A percentile compares a stretch with the other conserved stretches of the same genome.
These are phyloP conservation scores for Arabis alpina DNA, from an alignment of 345 rosid species.

Conservation along the genomic window DNA sequence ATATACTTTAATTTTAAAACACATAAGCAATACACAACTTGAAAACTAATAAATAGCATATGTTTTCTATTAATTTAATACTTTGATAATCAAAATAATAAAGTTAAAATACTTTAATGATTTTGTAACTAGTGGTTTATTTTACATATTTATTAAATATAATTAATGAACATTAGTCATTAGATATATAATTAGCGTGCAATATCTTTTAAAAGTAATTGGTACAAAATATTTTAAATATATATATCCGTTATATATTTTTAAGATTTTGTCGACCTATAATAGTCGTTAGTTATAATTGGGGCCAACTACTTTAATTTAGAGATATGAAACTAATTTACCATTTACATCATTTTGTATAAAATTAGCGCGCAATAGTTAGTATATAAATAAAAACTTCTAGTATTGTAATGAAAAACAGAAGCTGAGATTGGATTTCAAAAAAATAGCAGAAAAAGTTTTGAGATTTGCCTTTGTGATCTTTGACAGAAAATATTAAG, in stretches of 20 bases:
- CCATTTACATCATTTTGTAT: too few relatives aligned
- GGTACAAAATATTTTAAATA: neutral
- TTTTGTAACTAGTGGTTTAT: neutral
- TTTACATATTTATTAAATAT: neutral
- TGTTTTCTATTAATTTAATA: too few relatives aligned
- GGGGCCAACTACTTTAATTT: too few relatives aligned
- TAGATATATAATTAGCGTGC: neutral
- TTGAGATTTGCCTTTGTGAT: neutral
- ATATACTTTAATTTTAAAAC: too few relatives aligned
- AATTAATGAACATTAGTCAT: neutral
- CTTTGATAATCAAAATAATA: too few relatives aligned
- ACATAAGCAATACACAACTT: too few relatives aligned
- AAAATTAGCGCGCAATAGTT: neutral
- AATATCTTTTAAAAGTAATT: too few relatives aligned
- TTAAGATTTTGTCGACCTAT: too few relatives aligned
- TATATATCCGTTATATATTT: neutral
- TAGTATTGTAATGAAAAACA: neutral
- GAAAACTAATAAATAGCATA: too few relatives aligned
- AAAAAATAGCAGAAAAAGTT: neutral
- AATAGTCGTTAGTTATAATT: too few relatives aligned
- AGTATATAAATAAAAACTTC: neutral
- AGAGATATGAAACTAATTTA: too few relatives aligned
- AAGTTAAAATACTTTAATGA: neutral
- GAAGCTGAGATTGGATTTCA: neutral
- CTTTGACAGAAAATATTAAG: neutral